Conservation (phyloP, 78 protist genomes). For the Ministeria vibrans region DNA sequence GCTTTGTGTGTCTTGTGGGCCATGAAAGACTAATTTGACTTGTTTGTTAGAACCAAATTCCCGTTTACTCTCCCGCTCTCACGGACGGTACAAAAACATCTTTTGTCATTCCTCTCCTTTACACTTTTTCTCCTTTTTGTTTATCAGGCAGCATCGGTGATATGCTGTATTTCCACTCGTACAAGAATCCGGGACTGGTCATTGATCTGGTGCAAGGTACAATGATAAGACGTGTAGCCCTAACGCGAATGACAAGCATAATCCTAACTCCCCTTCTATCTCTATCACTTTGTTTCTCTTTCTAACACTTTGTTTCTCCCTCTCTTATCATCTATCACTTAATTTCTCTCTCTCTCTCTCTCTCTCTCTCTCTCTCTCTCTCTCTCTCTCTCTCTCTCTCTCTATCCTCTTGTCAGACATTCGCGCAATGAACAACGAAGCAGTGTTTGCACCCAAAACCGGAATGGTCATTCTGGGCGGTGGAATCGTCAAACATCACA, state of each 20-base stretch:
- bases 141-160: conserved; percentile 97
- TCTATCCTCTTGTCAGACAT: conserved; percentile 51
- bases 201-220: conserved; percentile 74
- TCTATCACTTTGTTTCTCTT: no score
- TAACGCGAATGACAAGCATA: no score
- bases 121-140: no score
- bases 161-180: conserved; percentile 95
- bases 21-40: neutral
- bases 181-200: conserved; percentile 80
- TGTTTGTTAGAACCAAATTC: conserved; percentile 78
- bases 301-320: no score
- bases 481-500: conserved; percentile 98
- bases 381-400: neutral
- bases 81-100: conserved; percentile 98
- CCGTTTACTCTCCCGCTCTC: conserved; percentile 97
- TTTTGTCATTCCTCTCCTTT: no score
- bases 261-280: no score
- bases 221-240: no score
- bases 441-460: conserved; percentile 64
- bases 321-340: no score
- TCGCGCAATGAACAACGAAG: conserved; percentile 56
- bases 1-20: neutral
- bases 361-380: no score
- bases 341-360: no score
- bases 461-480: conserved; percentile 99